phyloP scores from a whole-genome alignment of 2,329 filamentous ascomycete species.

The Alternaria postmessia region DNA sequence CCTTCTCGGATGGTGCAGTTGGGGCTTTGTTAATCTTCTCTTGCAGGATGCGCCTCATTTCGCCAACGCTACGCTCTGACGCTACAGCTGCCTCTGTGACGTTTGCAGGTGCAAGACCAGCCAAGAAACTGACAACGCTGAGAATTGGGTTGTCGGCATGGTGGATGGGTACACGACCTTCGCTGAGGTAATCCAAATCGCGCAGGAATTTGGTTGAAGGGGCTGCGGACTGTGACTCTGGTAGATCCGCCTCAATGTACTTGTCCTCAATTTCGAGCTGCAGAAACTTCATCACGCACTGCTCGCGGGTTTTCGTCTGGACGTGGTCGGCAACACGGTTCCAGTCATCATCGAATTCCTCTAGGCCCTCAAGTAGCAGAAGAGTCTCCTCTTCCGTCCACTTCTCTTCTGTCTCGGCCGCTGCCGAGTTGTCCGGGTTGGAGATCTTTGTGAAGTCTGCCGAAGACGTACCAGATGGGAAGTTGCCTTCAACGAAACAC shows the following conservation, averaged over 20 bases:
- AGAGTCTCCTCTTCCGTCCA: constrained; percentile 93
- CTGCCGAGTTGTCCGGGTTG: constrained; percentile 80
- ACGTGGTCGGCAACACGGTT: constrained; percentile 91
- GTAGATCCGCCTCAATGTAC: constrained; percentile 83
- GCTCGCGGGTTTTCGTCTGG: constrained; percentile 87
- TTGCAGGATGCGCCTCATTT: constrained; percentile 81
- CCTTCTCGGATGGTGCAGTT: constrained; percentile 56
- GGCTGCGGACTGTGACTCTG: constrained; percentile 55
- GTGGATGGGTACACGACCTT: constrained; percentile 86
- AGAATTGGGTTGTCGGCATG: constrained; percentile 96
- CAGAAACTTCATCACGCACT: constrained; percentile 96
- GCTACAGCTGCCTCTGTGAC: constrained; percentile 81
- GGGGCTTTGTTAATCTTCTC: constrained; percentile 75
- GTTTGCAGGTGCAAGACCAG: constrained; percentile 86
- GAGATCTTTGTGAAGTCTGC: constrained; percentile 89
- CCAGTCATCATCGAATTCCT: constrained; percentile 97
- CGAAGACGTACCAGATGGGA: constrained; percentile 79
- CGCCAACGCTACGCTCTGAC: constrained; percentile 84
- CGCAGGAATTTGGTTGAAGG: constrained; percentile 52
- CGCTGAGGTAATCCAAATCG: constrained; percentile 69
- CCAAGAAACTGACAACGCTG: constrained; percentile 94
- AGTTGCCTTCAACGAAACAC: constrained; percentile 84
- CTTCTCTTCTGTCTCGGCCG: constrained; percentile 83
- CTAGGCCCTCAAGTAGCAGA: constrained; percentile 87
- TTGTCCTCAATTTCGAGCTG: constrained; percentile 98